Conservation (phyloP, 352 stramenopile genomes). For the Pythium phragmiticola region DNA sequence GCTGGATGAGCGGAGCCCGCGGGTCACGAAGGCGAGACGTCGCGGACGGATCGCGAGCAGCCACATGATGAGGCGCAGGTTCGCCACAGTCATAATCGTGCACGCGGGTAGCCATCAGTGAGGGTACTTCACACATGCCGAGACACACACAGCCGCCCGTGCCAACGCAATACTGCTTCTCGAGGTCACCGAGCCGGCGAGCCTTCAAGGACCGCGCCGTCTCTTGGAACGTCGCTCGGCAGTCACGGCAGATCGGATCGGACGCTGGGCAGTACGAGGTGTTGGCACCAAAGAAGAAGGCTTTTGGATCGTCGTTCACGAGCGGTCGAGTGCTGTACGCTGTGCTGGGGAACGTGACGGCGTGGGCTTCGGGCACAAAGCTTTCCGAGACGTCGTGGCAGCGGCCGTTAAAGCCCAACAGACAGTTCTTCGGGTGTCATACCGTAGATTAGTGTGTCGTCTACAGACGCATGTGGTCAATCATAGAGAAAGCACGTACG, state of each 20-base stretch:
- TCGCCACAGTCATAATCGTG: neutral
- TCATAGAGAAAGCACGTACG: neutral
- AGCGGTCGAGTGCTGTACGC: neutral
- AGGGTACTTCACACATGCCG: constrained; percentile 1
- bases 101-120: neutral
- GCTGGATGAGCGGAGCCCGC: neutral
- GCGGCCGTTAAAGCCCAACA: neutral
- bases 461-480: neutral
- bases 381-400: neutral
- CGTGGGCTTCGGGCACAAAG: neutral
- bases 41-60: neutral
- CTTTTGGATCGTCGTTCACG: neutral
- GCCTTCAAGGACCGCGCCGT: neutral
- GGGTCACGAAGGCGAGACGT: constrained; percentile 1
- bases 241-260: constrained; percentile 1
- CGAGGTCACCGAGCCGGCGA: neutral
- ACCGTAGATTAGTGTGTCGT: neutral
- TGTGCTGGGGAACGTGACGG: neutral
- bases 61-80: neutral
- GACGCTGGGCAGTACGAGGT: neutral
- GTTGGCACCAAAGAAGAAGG: neutral
- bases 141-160: constrained; percentile 5
- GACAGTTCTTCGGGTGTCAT: neutral
- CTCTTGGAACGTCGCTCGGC: neutral
- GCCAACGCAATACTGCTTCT: constrained; percentile 1